Percentiles rank a stretch among this genome's conserved stretches.
Evolutionary conservation across 2,329 filamentous ascomycete genomes (phyloP).

Genomic region (Dothideomycetidae sp.): DNA sequence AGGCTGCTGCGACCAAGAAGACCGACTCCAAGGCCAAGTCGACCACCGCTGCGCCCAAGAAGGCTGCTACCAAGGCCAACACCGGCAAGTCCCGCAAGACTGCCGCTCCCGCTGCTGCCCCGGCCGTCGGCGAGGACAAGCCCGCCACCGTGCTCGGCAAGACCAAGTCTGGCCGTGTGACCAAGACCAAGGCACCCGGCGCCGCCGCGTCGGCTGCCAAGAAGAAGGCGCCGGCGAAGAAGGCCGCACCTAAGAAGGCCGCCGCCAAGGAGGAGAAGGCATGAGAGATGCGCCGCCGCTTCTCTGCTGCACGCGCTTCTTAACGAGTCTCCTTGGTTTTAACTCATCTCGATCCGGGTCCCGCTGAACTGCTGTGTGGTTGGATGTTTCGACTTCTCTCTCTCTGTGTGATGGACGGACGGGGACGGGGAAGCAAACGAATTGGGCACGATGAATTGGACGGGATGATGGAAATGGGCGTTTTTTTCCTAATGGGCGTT

Average conservation of each 20-base stretch:
- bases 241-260: slow-evolving; percentile 32
- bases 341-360: too few species aligned
- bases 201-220: slow-evolving; percentile 27
- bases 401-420: too few species aligned
- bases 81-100: slow-evolving; percentile 33
- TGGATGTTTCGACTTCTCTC: too few species aligned
- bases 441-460: too few species aligned
- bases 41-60: slow-evolving; percentile 19
- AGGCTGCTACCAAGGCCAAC: slow-evolving; percentile 31
- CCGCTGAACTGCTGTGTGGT: too few species aligned
- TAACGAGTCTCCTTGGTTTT: slow-evolving; percentile 3
- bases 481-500: too few species aligned
- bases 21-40: slow-evolving; percentile 24
- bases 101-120: slow-evolving; percentile 27
- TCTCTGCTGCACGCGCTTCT: neutral
- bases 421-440: too few species aligned
- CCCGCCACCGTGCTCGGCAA: slow-evolving; percentile 53
- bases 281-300: slow-evolving; percentile 10
- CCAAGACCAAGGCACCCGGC: slow-evolving; percentile 45
- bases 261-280: slow-evolving; percentile 18
- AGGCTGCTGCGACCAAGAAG: slow-evolving; percentile 24
- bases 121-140: slow-evolving; percentile 51
- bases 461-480: too few species aligned
- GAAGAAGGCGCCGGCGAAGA: slow-evolving; percentile 31
- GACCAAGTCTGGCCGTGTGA: slow-evolving; percentile 76